A percentile compares a stretch with the other conserved stretches of the same genome.
These are phyloP conservation scores for Torulaspora delbrueckii DNA, from an alignment of 805 yeast species.

Conservation along the genomic window DNA sequence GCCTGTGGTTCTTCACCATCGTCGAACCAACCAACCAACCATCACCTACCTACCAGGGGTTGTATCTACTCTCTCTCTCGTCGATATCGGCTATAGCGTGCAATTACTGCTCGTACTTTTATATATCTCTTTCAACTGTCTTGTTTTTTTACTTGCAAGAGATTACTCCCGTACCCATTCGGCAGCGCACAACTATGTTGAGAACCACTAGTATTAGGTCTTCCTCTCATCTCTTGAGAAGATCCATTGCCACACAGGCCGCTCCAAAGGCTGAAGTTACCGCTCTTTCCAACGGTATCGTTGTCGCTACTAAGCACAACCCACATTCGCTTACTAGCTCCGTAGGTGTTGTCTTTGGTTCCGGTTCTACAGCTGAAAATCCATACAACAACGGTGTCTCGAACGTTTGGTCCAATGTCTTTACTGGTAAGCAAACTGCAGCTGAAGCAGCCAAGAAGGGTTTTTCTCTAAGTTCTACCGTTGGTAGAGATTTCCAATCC, in stretches of 20 bases:
- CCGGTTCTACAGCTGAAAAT: constrained; percentile 78
- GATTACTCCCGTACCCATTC: background rate
- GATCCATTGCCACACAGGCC: constrained; percentile 31
- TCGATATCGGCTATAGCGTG: background rate
- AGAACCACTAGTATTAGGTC: constrained; percentile 23
- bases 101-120: background rate
- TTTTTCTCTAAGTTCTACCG: constrained; percentile 49
- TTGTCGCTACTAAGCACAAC: constrained; percentile 65
- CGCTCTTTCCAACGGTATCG: constrained; percentile 66
- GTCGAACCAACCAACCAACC: background rate
- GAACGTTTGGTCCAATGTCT: constrained; percentile 51
- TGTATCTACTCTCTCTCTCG: background rate
- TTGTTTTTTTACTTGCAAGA: background rate
- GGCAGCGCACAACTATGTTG: constrained; percentile 13
- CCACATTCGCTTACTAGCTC: constrained; percentile 47
- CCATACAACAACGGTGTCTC: constrained; percentile 80
- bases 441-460: constrained; percentile 45
- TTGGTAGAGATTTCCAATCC: constrained; percentile 61
- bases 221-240: constrained; percentile 18
- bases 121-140: background rate
- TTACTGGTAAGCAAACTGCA: constrained; percentile 37
- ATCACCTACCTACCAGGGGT: background rate
- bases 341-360: constrained; percentile 65
- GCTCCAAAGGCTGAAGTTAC: constrained; percentile 62
- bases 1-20: background rate